Base-by-base conservation (phyloP, 768 basidiomycete genomes). In the Agaricus subrufescens region DNA sequence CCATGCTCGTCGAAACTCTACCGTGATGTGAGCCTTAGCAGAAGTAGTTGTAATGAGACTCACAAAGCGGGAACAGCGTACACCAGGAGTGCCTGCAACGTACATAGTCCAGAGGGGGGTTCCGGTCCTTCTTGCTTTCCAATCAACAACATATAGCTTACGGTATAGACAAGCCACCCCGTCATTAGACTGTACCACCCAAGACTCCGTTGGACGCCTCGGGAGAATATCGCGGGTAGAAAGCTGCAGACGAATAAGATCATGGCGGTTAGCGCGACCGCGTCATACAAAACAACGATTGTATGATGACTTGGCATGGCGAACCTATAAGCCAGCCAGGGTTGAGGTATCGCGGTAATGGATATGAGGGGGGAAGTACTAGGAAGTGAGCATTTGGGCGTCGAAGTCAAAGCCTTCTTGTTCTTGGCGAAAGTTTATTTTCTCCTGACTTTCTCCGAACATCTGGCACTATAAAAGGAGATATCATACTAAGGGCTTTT, bases 181-280 rank as follows among this genome's bases (percentile, higher is more conserved):
- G 42, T 47, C 51, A 58, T 58, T 7, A 54, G 25, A 37, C 47
- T 53, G 12, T 52, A 58, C 57, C 57, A 58, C 15, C 34, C 45
- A 8, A 46, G 23, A 15, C 47, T 52, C 38, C 57, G 51, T 7
- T 58, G 46, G 6, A 58, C 42, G 5, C 31, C 27, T 39, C 29
- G 48, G 10, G 54, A 55, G 4, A 55, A 34, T 19, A 55, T 42
- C 15, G 54, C 54, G 8, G 54, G 54, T 27, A 55, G 54, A 11
- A 55, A 55, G 12, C 46, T 55, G 47, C 54, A 55, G 10, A 42
- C 12, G n/a, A 43, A 52, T 19, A 52, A n/a, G n/a, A 45, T 14
- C 4, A 47, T 15, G 26, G 42, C 48, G 30, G 50, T 11, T 4
- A 56, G 15, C 1, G 39, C 55, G 23, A 31, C 37, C 5, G 31